A percentile compares a stretch with the other conserved stretches of the same genome.
These are phyloP conservation scores for Xylaria flabelliformis DNA, from an alignment of 495 filamentous ascomycete species.

Conservation along the genomic window DNA sequence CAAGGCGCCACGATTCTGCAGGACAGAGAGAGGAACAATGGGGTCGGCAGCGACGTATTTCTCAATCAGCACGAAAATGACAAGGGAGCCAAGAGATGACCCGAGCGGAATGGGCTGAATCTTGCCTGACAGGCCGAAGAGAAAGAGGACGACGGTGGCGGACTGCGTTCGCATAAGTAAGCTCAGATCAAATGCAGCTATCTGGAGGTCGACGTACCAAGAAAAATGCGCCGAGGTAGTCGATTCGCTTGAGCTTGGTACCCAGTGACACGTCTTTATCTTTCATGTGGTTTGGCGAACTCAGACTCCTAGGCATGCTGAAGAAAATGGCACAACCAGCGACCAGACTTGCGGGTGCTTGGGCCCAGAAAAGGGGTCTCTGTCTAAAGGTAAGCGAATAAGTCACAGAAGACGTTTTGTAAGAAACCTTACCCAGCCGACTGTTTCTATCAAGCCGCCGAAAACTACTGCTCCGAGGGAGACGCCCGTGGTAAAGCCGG, in stretches of 20 bases:
- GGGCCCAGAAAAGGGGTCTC: conserved; percentile 72
- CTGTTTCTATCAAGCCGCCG: conserved; percentile 63
- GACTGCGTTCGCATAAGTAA: conserved; percentile 44
- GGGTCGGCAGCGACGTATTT: conserved; percentile 62
- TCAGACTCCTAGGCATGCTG: conserved; percentile 59
- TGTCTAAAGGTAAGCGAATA: conserved; percentile 33
- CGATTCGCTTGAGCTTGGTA: conserved; percentile 64
- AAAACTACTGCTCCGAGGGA: conserved; percentile 73
- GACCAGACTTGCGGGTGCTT: conserved; percentile 63
- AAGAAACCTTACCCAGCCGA: conserved; percentile 66
- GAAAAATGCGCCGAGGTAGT: conserved; percentile 70
- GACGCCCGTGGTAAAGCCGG: conserved; percentile 71
- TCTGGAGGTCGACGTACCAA: no score
- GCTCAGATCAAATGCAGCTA: neutral
- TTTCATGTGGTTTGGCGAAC: conserved; percentile 33
- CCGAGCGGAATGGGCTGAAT: conserved; percentile 65
- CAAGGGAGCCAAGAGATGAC: conserved; percentile 59
- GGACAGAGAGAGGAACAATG: conserved; percentile 70
- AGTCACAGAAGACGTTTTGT: no score
- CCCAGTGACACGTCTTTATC: conserved; percentile 31
- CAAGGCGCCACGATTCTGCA: conserved; percentile 67
- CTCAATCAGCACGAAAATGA: conserved; percentile 68
- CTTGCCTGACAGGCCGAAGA: conserved; percentile 67
- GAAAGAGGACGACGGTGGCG: conserved; percentile 64
- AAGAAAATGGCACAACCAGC: conserved; percentile 64